These are phyloP conservation scores for Sphagnum magellanicum DNA, from an alignment of 228 moss, liverwort and hornwort species.

Conservation along the genomic window DNA sequence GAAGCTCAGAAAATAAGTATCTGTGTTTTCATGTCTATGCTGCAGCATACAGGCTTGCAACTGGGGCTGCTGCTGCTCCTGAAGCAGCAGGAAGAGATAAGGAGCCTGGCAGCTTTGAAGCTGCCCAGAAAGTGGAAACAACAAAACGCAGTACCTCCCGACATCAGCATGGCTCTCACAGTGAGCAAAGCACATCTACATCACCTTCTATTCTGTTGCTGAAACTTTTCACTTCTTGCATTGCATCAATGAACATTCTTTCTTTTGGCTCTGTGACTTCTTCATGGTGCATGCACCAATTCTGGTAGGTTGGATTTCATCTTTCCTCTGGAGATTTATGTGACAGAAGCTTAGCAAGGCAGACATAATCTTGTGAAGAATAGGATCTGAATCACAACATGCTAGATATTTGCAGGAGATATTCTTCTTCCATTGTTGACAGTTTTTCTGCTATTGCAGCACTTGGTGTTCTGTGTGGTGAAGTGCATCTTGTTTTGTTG, in stretches of 20 bases:
- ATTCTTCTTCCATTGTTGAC: too few relatives aligned
- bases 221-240: neutral
- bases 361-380: too few relatives aligned
- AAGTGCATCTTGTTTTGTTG: too few relatives aligned
- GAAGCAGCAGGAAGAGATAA: neutral
- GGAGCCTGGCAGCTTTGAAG: conserved; percentile 1
- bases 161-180: neutral
- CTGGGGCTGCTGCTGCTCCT: conserved; percentile 23
- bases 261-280: neutral
- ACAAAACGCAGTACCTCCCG: conserved; percentile 5
- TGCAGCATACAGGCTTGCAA: conserved; percentile 60
- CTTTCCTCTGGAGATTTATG: too few relatives aligned
- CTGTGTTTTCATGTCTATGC: neutral
- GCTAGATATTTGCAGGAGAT: too few relatives aligned
- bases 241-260: neutral
- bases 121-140: conserved; percentile 1
- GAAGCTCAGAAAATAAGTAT: too few relatives aligned
- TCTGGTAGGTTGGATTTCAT: too few relatives aligned
- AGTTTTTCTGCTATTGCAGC: too few relatives aligned
- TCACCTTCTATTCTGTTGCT: neutral
- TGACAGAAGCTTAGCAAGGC: too few relatives aligned
- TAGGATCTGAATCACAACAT: too few relatives aligned
- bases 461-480: too few relatives aligned
- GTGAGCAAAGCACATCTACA: neutral
- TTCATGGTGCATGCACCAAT: too few relatives aligned